Conservation (phyloP, 441 rosid genomes). For the Brassica hybrid region DNA sequence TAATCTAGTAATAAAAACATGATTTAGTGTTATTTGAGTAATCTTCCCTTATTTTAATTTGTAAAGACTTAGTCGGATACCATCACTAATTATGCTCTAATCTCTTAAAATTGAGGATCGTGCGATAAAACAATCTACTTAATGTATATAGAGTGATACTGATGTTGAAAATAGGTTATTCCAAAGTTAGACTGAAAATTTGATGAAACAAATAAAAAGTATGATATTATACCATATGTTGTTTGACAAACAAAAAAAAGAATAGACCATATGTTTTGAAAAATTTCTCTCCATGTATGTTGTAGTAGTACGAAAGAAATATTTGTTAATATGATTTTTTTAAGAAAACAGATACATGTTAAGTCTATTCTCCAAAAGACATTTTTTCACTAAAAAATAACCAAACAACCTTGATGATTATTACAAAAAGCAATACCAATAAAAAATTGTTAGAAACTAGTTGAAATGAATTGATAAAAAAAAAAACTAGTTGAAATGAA, state of each 20-base stretch:
- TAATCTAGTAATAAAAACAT: not conserved
- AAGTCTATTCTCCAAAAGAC: not conserved
- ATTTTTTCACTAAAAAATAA: not conserved
- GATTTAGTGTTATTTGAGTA: not conserved
- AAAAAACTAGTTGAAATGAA: not conserved
- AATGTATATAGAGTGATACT: not conserved
- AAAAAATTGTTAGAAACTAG: not conserved
- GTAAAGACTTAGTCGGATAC: too few species aligned
- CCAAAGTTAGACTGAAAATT: not conserved
- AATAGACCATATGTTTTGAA: not conserved
- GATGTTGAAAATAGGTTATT: not conserved
- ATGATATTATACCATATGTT: not conserved
- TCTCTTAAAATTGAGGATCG: not conserved
- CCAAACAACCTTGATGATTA: not conserved
- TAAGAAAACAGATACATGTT: not conserved
- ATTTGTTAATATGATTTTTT: not conserved
- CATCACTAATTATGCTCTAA: too few species aligned
- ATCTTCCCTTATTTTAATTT: not conserved
- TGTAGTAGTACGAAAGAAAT: not conserved
- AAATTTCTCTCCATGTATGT: too few species aligned
- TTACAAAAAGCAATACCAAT: not conserved
- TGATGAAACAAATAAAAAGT: not conserved
- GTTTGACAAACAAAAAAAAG: too few species aligned
- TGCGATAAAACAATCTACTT: not conserved
- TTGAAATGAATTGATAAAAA: too few species aligned